A percentile compares a stretch with the other conserved stretches of the same genome.
phyloP scores from a whole-genome alignment of 2,329 filamentous ascomycete species.

The Grosmannia huntii region DNA sequence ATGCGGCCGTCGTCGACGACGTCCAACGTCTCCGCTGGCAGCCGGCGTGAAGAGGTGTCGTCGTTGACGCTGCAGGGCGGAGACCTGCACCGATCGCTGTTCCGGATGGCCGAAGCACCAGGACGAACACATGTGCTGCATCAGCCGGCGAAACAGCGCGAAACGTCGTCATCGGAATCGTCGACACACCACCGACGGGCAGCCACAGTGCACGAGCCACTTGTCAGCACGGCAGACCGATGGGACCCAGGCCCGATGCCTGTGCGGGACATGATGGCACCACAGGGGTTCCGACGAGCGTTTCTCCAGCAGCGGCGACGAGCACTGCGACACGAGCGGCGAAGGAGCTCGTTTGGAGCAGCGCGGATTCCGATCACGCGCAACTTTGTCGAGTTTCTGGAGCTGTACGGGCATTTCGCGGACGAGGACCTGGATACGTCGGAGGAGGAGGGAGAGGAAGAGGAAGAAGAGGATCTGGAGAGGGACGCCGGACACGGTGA shows the following conservation, averaged over 20 bases:
- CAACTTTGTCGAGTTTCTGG: constrained; percentile 64
- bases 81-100: constrained; percentile 67
- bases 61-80: constrained; percentile 62
- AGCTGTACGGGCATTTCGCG: constrained; percentile 64
- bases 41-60: constrained; percentile 32
- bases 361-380: constrained; percentile 41
- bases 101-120: constrained; percentile 52
- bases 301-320: constrained; percentile 22
- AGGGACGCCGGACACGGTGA: not conserved
- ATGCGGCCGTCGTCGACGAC: not conserved
- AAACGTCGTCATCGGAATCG: not conserved
- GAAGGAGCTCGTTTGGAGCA: constrained; percentile 5
- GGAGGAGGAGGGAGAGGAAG: constrained; percentile 40
- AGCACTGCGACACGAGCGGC: constrained; percentile 6
- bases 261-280: constrained; percentile 24
- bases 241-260: constrained; percentile 2
- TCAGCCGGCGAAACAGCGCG: not conserved
- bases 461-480: constrained; percentile 7
- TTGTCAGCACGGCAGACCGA: constrained; percentile 14
- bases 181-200: constrained; percentile 31
- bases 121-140: constrained; percentile 18
- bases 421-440: constrained; percentile 54
- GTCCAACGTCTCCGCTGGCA: not conserved
- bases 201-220: constrained; percentile 51
- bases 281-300: constrained; percentile 36